Evolutionary conservation across 2,329 filamentous ascomycete species (phyloP).

Genomic region (Fusarium sp.): DNA sequence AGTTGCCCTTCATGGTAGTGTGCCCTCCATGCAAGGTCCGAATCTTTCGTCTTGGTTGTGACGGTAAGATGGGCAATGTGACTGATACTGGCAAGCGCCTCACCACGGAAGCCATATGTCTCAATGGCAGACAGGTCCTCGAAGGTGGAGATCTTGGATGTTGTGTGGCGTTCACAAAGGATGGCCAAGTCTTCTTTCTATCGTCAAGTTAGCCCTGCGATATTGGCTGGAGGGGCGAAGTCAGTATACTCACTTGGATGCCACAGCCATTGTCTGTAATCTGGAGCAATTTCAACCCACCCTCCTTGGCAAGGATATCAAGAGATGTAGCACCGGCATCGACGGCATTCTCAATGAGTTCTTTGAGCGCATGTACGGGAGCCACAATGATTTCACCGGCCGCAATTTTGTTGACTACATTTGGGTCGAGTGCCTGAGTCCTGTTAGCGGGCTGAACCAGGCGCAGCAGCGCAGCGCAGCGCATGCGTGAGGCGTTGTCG

Average conservation of each 20-base stretch:
- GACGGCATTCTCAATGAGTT: slow-evolving; percentile 95
- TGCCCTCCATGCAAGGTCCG: slow-evolving; percentile 89
- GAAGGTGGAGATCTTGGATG: slow-evolving; percentile 92
- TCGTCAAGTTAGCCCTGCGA: slow-evolving; percentile 24
- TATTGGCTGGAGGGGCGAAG: background rate
- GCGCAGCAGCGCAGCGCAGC: background rate
- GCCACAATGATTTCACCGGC: slow-evolving; percentile 98
- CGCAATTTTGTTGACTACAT: slow-evolving; percentile 98
- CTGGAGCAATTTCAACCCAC: slow-evolving; percentile 92
- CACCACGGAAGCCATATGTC: slow-evolving; percentile 97
- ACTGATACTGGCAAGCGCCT: slow-evolving; percentile 96
- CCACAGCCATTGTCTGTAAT: slow-evolving; percentile 98
- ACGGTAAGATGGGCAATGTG: slow-evolving; percentile 97
- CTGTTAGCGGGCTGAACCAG: slow-evolving; percentile 14
- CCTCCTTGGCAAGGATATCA: slow-evolving; percentile 93
- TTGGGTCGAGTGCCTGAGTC: slow-evolving; percentile 81
- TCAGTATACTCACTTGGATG: slow-evolving; percentile 74
- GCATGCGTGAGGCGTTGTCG: slow-evolving; percentile 8
- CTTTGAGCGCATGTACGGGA: slow-evolving; percentile 94
- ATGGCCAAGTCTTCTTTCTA: slow-evolving; percentile 92
- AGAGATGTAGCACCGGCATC: slow-evolving; percentile 95
- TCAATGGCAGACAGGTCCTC: slow-evolving; percentile 90
- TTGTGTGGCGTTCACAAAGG: slow-evolving; percentile 95
- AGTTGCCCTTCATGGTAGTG: slow-evolving; percentile 87
- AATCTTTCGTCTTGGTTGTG: slow-evolving; percentile 91